A percentile compares a stretch with the other conserved stretches of the same genome.
Evolutionary conservation across 2,329 filamentous ascomycete species (phyloP).

Genomic region (Penicillium sp.): DNA sequence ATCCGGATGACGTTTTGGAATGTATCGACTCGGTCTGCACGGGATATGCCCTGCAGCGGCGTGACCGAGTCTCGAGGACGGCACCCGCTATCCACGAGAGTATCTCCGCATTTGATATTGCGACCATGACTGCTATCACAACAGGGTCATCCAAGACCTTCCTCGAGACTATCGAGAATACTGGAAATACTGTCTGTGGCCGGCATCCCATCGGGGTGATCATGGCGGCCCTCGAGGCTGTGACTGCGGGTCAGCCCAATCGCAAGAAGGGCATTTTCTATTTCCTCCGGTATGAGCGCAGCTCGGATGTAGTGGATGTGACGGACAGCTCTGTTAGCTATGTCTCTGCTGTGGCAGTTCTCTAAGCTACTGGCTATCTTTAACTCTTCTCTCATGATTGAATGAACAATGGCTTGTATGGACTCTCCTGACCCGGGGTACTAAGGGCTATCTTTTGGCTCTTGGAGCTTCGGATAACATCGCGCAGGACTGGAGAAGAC

Average conservation of each 20-base stretch:
- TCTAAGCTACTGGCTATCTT: conserved; percentile 45
- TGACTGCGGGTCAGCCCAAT: conserved; percentile 46
- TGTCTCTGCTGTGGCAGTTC: conserved; percentile 82
- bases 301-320: conserved; percentile 68
- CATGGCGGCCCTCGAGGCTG: conserved; percentile 80
- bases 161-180: conserved; percentile 66
- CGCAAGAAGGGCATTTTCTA: conserved; percentile 61
- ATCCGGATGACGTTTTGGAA: conserved; percentile 27
- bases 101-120: conserved; percentile 75
- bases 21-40: conserved; percentile 32
- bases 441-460: too few species aligned
- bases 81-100: conserved; percentile 73
- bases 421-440: neutral
- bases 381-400: neutral
- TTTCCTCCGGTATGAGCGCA: conserved; percentile 86
- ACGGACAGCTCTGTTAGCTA: conserved; percentile 91
- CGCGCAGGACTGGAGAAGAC: too few species aligned
- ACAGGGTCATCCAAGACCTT: conserved; percentile 72
- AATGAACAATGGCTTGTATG: neutral
- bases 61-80: conserved; percentile 34
- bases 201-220: conserved; percentile 91
- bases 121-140: conserved; percentile 83
- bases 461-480: too few species aligned
- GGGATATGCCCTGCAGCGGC: conserved; percentile 32
- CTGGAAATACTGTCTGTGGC: conserved; percentile 90